A percentile compares a stretch with the other conserved stretches of the same genome.
These are phyloP conservation scores for Aegilops longissima DNA, from an alignment of 176 grass and related monocot genomes.

Conservation along the genomic window DNA sequence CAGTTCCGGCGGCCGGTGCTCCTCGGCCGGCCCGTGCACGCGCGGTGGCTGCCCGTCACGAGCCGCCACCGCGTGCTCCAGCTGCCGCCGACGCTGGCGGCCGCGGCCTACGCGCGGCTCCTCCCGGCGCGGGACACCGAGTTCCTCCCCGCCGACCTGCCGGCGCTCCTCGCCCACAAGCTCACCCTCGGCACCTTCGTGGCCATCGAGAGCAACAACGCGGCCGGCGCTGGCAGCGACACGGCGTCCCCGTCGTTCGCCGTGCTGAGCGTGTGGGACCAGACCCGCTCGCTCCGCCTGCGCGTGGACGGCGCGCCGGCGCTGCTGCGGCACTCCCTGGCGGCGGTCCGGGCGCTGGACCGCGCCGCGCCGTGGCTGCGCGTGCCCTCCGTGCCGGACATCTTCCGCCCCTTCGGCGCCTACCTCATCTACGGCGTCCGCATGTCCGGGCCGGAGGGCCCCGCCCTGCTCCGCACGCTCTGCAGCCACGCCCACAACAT, in stretches of 20 bases:
- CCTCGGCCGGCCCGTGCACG: slow-evolving; percentile 64
- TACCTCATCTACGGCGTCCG: slow-evolving; percentile 67
- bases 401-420: slow-evolving; percentile 69
- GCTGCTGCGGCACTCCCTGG: slow-evolving; percentile 38
- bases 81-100: slow-evolving; percentile 41
- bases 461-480: slow-evolving; percentile 49
- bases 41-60: slow-evolving; percentile 29
- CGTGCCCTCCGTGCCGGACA: slow-evolving; percentile 63
- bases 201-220: slow-evolving; percentile 28
- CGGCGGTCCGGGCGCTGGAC: slow-evolving; percentile 52
- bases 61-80: slow-evolving; percentile 26
- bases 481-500: slow-evolving; percentile 65
- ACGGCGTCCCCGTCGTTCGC: slow-evolving; percentile 43
- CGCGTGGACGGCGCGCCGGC: slow-evolving; percentile 38
- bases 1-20: slow-evolving; percentile 57
- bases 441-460: slow-evolving; percentile 54
- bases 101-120: slow-evolving; percentile 36
- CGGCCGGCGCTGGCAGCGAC: background rate
- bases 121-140: slow-evolving; percentile 39
- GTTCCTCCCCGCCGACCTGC: slow-evolving; percentile 74
- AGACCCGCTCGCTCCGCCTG: slow-evolving; percentile 47
- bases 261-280: slow-evolving; percentile 68
- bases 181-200: slow-evolving; percentile 68
- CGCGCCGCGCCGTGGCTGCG: slow-evolving; percentile 50
- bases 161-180: slow-evolving; percentile 61